phyloP scores from a whole-genome alignment of 768 basidiomycete genomes.

The Chalciporus chontae region DNA sequence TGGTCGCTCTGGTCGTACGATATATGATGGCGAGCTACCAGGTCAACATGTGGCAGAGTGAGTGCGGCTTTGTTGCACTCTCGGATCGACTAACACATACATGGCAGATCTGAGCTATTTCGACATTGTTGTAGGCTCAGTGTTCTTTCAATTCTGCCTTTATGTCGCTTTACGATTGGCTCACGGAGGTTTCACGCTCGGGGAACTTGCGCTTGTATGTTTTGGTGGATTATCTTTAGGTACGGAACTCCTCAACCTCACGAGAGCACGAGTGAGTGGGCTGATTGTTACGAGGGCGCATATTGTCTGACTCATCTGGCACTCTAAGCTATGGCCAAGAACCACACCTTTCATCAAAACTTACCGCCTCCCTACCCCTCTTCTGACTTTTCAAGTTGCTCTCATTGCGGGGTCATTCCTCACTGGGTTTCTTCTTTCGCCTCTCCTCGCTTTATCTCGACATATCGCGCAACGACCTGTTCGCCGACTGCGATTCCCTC shows the following conservation, averaged over 20 bases:
- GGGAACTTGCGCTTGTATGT: slow-evolving; percentile 86
- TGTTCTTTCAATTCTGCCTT: slow-evolving; percentile 89
- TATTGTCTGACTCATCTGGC: background rate
- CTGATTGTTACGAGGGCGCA: background rate
- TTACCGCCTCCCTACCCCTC: slow-evolving; percentile 87
- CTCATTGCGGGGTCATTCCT: slow-evolving; percentile 89
- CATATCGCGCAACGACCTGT: slow-evolving; percentile 86
- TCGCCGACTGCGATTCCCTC: slow-evolving; percentile 74
- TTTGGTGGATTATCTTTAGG: slow-evolving; percentile 85
- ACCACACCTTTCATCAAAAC: slow-evolving; percentile 86
- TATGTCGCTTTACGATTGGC: slow-evolving; percentile 89
- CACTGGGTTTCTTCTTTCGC: slow-evolving; percentile 92
- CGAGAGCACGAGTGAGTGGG: slow-evolving; percentile 67
- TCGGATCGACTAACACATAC: slow-evolving; percentile 2
- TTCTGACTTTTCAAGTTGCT: slow-evolving; percentile 88
- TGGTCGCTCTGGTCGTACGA: slow-evolving; percentile 48
- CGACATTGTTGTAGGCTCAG: slow-evolving; percentile 66
- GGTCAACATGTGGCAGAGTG: slow-evolving; percentile 70
- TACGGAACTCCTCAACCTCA: slow-evolving; percentile 84
- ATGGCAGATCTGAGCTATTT: slow-evolving; percentile 69
- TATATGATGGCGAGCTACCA: slow-evolving; percentile 39
- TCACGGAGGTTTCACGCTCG: slow-evolving; percentile 92
- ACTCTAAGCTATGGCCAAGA: slow-evolving; percentile 67
- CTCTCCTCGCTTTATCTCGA: slow-evolving; percentile 86
- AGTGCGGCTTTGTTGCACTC: slow-evolving; percentile 23